Base-by-base conservation (phyloP, 176 grass and related monocot genomes). In the Bolboschoenus planiculmis region DNA sequence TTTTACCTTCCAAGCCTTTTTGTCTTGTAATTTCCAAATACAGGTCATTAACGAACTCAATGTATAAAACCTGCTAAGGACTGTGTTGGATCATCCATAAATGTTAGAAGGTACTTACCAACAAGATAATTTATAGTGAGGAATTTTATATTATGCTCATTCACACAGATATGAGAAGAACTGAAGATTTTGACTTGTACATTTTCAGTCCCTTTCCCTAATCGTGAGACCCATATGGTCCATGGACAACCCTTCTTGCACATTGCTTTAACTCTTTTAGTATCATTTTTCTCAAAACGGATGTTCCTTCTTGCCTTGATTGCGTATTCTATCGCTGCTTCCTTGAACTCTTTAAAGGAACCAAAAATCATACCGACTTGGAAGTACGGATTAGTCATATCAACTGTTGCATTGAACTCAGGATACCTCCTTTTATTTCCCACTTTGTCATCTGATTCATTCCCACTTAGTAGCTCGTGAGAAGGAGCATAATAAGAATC, bases 211-310 rank as follows among this genome's bases (percentile, higher is more conserved):
- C 7, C 56, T n/a, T 62, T 20, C 2, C 18, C 11, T 54, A 82
- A 31, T 4, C 10, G 39, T 46, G 79, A 82, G 29, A 53, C 79
- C 53, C 58, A 82, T 31, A 82, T 82, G 2, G n/a, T 34, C 79
- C 54, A 82, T 65, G 56, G 79, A 65, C 79, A 82, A 60, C 16
- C 79, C 7, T 61, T 60, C 31, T 82, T 82, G 35, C 54, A 63
- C 51, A 44, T 3, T 64, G 31, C 79, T 43, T 40, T 82, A 36
- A 82, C 79, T 64, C 36, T 82, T 39, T 63, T 60, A 2, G 26
- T 62, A 40, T 82, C 79, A 82, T 82, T 82, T 60, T 64, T 82
- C 20, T 36, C 79, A 55, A 82, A 35, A 36, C 10, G 48, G 34
- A 82, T 59, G 33, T 59, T 82, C 8, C 37, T 59, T 60, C 79